These are phyloP conservation scores for Omphalotus guepiniiformis DNA, from an alignment of 768 basidiomycete species.

Conservation along the genomic window DNA sequence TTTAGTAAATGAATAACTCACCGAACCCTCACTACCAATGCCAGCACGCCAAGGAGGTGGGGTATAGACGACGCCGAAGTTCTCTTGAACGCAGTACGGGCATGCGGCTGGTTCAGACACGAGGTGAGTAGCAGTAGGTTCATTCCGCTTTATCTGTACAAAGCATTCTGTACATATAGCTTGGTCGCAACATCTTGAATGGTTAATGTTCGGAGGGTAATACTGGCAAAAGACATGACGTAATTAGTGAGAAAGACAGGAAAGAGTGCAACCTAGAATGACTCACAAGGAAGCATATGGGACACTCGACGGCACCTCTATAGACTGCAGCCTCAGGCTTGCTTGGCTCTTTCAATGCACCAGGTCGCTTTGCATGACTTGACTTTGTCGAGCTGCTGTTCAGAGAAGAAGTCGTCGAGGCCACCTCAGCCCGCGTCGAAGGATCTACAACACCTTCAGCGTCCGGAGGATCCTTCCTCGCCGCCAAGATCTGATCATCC, in stretches of 20 bases:
- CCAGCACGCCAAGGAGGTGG: constrained; percentile 80
- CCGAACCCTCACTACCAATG: constrained; percentile 69
- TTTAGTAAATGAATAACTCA: no score
- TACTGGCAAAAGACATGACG: constrained; percentile 58
- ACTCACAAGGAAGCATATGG: constrained; percentile 94
- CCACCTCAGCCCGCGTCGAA: constrained; percentile 40
- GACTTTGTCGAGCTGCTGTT: constrained; percentile 29
- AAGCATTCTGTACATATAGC: constrained; percentile 99
- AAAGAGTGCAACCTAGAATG: constrained; percentile 11
- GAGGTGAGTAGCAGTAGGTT: constrained; percentile 91
- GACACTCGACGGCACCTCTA: constrained; percentile 86
- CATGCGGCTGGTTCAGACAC: constrained; percentile 97
- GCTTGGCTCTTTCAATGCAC: constrained; percentile 57
- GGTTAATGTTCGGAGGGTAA: constrained; percentile 96
- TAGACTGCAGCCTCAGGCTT: constrained; percentile 81
- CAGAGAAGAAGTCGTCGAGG: constrained; percentile 25
- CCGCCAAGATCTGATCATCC: constrained; percentile 80
- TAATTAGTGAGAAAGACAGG: constrained; percentile 23
- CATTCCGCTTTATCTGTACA: constrained; percentile 95
- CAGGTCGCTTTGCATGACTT: constrained; percentile 50
- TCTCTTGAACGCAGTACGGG: constrained; percentile 96
- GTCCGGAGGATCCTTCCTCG: constrained; percentile 65
- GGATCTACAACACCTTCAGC: constrained; percentile 30
- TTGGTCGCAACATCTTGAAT: constrained; percentile 97
- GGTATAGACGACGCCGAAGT: constrained; percentile 90